Conservation (phyloP, 2,329 filamentous ascomycete genomes). For the Venturia nashicola region DNA sequence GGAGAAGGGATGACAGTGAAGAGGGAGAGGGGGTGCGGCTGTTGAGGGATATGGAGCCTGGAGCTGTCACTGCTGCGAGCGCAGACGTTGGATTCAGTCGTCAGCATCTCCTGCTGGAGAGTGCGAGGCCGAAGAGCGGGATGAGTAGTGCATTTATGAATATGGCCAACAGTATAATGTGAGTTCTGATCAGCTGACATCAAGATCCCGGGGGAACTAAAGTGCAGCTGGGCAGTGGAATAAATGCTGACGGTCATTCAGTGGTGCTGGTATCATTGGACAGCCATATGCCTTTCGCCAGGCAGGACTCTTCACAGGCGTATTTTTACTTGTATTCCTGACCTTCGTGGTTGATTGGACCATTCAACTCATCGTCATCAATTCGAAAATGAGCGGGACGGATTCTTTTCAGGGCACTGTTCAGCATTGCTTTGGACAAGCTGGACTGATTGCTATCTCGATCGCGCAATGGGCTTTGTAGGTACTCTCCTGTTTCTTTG, state of each 20-base stretch:
- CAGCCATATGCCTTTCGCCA: slow-evolving; percentile 95
- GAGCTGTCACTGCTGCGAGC: slow-evolving; percentile 59
- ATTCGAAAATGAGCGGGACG: slow-evolving; percentile 89
- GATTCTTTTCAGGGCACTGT: slow-evolving; percentile 94
- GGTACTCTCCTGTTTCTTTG: slow-evolving; percentile 14
- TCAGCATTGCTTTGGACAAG: slow-evolving; percentile 83
- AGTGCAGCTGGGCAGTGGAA: slow-evolving; percentile 9
- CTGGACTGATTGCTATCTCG: slow-evolving; percentile 78
- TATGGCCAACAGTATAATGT: slow-evolving; percentile 98
- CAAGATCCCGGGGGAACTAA: slow-evolving; percentile 8
- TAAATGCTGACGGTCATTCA: slow-evolving; percentile 13
- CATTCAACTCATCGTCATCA: slow-evolving; percentile 90
- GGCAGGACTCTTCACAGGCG: slow-evolving; percentile 72
- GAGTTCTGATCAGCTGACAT: slow-evolving; percentile 1
- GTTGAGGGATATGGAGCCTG: slow-evolving; percentile 57
- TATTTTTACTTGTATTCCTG: slow-evolving; percentile 63
- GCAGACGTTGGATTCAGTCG: slow-evolving; percentile 41
- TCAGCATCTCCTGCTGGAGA: slow-evolving; percentile 44
- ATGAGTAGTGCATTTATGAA: slow-evolving; percentile 93
- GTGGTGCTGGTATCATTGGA: slow-evolving; percentile 54
- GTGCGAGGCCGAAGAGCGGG: slow-evolving; percentile 67
- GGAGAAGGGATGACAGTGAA: background rate
- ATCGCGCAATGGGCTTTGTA: slow-evolving; percentile 90
- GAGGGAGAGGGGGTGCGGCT: background rate
- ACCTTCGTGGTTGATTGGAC: slow-evolving; percentile 94